Evolutionary conservation across 169 alveolate genomes (phyloP).

Genomic region (Theileria parva): DNA sequence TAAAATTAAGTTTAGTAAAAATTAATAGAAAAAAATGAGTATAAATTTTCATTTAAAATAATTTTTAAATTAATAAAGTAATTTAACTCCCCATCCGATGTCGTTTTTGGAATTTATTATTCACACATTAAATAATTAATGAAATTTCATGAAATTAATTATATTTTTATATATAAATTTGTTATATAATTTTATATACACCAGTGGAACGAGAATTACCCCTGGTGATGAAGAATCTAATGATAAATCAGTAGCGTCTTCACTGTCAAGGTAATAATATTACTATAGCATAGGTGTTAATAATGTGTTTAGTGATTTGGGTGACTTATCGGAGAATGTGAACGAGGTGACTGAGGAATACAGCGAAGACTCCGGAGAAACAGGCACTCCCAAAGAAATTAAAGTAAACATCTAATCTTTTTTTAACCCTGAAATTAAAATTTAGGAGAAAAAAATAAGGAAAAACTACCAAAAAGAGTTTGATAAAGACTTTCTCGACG

Average conservation of each 20-base stretch:
- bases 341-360: slow-evolving; percentile 37
- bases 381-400: slow-evolving; percentile 16
- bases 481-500: slow-evolving; percentile 17
- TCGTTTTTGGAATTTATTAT: neutral
- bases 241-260: neutral
- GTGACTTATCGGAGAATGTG: slow-evolving; percentile 36
- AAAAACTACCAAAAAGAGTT: slow-evolving; percentile 12
- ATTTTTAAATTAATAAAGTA: neutral
- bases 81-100: neutral
- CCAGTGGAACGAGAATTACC: neutral
- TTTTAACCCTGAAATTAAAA: too few species aligned
- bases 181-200: too few species aligned
- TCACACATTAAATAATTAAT: too few species aligned
- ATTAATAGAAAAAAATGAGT: neutral
- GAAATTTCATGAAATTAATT: neutral
- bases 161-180: too few species aligned
- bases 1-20: neutral
- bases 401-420: too few species aligned
- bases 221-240: neutral
- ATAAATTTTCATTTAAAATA: slow-evolving; percentile 3
- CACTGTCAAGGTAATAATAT: neutral
- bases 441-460: slow-evolving; percentile 11
- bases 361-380: neutral
- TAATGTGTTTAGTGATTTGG: slow-evolving; percentile 27
- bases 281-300: neutral